Percentiles rank a stretch among this genome's conserved stretches.
These are phyloP conservation scores for Aschersonia sp. DNA, from an alignment of 2,329 filamentous ascomycete species.

Conservation along the genomic window DNA sequence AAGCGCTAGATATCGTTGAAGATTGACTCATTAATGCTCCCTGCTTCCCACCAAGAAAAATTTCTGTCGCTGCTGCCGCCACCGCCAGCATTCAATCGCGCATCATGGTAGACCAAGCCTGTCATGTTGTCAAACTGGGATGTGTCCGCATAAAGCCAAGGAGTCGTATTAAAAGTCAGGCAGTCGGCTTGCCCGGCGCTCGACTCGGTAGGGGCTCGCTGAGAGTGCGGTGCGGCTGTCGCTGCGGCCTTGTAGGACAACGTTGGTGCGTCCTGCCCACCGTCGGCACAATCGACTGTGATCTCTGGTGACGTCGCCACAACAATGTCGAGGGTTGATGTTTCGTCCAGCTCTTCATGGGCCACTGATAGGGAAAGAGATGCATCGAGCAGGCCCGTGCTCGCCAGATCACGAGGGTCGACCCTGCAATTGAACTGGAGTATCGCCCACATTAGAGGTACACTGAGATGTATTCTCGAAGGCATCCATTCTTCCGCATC, in stretches of 20 bases:
- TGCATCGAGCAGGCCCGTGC: conserved; percentile 24
- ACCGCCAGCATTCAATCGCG: conserved; percentile 9
- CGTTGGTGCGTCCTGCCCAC: conserved; percentile 32
- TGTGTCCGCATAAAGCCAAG: conserved; percentile 27
- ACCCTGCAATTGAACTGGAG: conserved; percentile 30
- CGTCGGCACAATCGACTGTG: conserved; percentile 34
- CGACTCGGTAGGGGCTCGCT: conserved; percentile 11
- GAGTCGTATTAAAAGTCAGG: conserved; percentile 25
- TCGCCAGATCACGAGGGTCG: conserved; percentile 19
- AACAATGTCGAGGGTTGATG: conserved; percentile 29
- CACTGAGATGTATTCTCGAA: conserved; percentile 35
- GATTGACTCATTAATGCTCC: conserved; percentile 22
- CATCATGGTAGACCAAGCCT: conserved; percentile 18
- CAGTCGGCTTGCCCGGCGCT: conserved; percentile 18
- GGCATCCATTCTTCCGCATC: conserved; percentile 37
- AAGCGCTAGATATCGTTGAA: conserved; percentile 20
- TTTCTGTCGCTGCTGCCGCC: conserved; percentile 10
- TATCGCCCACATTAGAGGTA: conserved; percentile 38
- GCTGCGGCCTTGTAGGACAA: conserved; percentile 17
- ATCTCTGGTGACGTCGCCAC: conserved; percentile 36
- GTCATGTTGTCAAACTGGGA: conserved; percentile 23
- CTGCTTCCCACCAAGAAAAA: conserved; percentile 25
- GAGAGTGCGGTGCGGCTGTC: conserved; percentile 9
- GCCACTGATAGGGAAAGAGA: conserved; percentile 20
- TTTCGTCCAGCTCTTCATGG: conserved; percentile 19